Evolutionary conservation across 2,329 filamentous ascomycete species (phyloP).

Genomic region (Elsinoe necatrix): DNA sequence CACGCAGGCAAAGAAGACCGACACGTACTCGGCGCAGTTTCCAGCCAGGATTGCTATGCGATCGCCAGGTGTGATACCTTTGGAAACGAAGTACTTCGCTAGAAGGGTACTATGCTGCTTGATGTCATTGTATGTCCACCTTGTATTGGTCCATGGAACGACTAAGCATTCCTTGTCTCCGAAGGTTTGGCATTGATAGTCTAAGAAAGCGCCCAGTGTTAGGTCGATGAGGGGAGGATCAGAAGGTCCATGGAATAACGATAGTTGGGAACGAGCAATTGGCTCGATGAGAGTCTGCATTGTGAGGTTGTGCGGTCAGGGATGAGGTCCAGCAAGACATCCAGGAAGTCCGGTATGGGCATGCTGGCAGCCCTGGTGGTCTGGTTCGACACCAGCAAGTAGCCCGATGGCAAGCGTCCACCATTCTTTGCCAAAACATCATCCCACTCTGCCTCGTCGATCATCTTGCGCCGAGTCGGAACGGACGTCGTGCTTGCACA

Average conservation of each 20-base stretch:
- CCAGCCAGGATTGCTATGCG: conserved; percentile 66
- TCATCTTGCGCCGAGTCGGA: no score
- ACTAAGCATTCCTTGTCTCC: conserved; percentile 60
- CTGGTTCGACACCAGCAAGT: neutral
- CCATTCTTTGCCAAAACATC: neutral
- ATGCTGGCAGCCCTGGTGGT: neutral
- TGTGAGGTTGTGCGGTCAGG: neutral
- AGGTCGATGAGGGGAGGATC: conserved; percentile 62
- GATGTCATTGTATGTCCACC: conserved; percentile 54
- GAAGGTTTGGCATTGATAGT: conserved; percentile 59
- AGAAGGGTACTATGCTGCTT: conserved; percentile 33
- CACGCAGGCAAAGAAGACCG: conserved; percentile 65
- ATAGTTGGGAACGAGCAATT: conserved; percentile 27
- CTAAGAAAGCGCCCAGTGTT: conserved; percentile 63
- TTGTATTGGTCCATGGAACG: conserved; percentile 65
- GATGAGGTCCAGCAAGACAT: neutral
- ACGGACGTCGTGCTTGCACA: no score
- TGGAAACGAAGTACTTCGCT: conserved; percentile 47
- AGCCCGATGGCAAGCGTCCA: neutral
- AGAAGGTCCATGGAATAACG: conserved; percentile 59
- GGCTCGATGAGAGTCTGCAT: neutral
- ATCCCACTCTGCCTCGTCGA: neutral
- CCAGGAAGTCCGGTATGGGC: neutral
- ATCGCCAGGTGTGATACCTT: conserved; percentile 60
- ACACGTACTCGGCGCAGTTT: conserved; percentile 50